Evolutionary conservation across 371 early-diverging fungal genomes (phyloP), one percentile per base, ranked within the genome.

Genomic region (Mucor racemosus): DNA sequence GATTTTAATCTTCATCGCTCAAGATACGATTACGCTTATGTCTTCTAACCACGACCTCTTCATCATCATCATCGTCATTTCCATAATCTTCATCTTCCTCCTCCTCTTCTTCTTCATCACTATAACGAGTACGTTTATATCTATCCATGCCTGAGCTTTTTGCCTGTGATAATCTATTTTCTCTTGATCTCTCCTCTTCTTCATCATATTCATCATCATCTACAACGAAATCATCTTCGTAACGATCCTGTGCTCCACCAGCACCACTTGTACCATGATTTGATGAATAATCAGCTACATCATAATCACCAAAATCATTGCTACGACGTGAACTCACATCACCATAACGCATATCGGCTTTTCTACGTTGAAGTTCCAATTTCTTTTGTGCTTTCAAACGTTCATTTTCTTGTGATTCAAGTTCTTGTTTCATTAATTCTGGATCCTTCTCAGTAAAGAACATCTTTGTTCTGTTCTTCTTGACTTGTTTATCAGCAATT

Each of bases 401-500:
- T 56, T 84, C 84, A 33, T 72, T 71, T 31, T 81, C 81, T 58
- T 75, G 72, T 33, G 62, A 50, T 36, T 84, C 84, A 2, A 76
- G 53, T 48, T 81, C 76, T 17, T 77, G 77, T 31, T 78, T 78
- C 34, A 77, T 63, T 17, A 67, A 35, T 54, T 88, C 86, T 5
- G 88, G 88, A 72, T 90, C 87, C 33, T 80, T 78, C 46, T 88
- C 80, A 10, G 86, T 87, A 34, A 87, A 82, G 57, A 88, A 85
- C 80, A 89, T 77, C 70, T 90, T 90, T 15, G 92, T 91, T 60
- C 82, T 84, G 59, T 75, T 76, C 53, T 76, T 82, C 71, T 88
- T 91, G 63, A 88, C 76, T 65, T 89, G 88, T 63, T 83, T 84
- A 35, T 82, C 88, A 5, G 89, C 87, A 56, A 91, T 90, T 15